phyloP scores from a whole-genome alignment of 345 rosid genomes.

The Trapa incisa region DNA sequence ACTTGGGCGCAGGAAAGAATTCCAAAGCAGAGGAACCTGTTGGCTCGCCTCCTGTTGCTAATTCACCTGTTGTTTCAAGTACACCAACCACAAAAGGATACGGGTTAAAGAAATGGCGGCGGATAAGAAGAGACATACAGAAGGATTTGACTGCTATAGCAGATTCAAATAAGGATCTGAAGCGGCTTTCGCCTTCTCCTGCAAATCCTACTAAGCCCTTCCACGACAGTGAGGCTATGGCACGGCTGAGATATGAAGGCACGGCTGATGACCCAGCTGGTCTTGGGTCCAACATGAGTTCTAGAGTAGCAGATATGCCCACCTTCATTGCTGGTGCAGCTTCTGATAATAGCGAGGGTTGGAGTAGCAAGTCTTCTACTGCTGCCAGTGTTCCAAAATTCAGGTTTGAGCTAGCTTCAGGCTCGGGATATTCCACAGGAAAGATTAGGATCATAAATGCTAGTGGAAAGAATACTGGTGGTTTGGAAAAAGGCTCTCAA shows the following conservation, averaged over 20 bases:
- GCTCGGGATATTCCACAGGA: slow-evolving; percentile 24
- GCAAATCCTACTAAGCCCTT: slow-evolving; percentile 31
- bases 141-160: slow-evolving; percentile 29
- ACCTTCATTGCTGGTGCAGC: slow-evolving; percentile 18
- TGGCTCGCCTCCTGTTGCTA: slow-evolving; percentile 5
- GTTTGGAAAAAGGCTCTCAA: slow-evolving; percentile 31
- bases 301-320: slow-evolving; percentile 24
- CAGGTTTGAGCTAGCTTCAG: slow-evolving; percentile 28
- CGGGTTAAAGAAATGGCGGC: slow-evolving; percentile 80
- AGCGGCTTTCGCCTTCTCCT: slow-evolving; percentile 53
- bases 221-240: slow-evolving; percentile 31
- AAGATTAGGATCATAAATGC: slow-evolving; percentile 31
- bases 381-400: slow-evolving; percentile 52
- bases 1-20: slow-evolving; percentile 4
- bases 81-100: slow-evolving; percentile 28
- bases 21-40: not conserved
- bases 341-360: slow-evolving; percentile 59
- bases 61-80: not conserved
- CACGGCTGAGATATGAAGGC: slow-evolving; percentile 17
- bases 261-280: slow-evolving; percentile 19
- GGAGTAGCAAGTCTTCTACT: slow-evolving; percentile 29
- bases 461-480: slow-evolving; percentile 32
- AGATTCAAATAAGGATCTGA: slow-evolving; percentile 44
- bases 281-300: slow-evolving; percentile 28
- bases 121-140: slow-evolving; percentile 48